Evolutionary conservation across 2,329 filamentous ascomycete genomes (phyloP).

Genomic region (Tolypocladium paradoxum): DNA sequence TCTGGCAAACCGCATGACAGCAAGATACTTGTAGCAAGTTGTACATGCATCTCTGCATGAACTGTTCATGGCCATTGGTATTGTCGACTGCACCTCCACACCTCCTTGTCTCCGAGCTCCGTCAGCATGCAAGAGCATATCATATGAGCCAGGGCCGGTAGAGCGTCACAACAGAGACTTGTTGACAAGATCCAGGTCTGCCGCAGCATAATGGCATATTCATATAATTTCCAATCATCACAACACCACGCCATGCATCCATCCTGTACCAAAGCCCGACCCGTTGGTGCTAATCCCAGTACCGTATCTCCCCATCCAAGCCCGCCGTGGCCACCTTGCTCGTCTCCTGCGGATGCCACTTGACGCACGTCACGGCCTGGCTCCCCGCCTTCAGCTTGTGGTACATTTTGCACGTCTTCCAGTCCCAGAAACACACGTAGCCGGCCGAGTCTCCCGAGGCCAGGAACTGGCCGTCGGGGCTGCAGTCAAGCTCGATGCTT

Average conservation of each 20-base stretch:
- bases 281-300: constrained; percentile 65
- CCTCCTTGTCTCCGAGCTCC: too few species aligned
- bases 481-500: constrained; percentile 79
- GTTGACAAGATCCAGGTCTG: too few species aligned
- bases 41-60: background rate
- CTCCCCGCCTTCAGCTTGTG: constrained; percentile 87
- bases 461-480: constrained; percentile 85
- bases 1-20: background rate
- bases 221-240: background rate
- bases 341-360: constrained; percentile 96
- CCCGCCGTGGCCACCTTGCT: constrained; percentile 90
- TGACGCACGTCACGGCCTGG: constrained; percentile 71
- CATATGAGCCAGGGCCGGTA: background rate
- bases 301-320: constrained; percentile 76
- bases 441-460: constrained; percentile 79
- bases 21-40: too few species aligned
- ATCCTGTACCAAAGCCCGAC: background rate
- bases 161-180: background rate
- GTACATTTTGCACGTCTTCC: constrained; percentile 99
- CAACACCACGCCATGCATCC: constrained; percentile 1
- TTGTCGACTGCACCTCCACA: too few species aligned
- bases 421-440: constrained; percentile 95
- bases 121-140: background rate
- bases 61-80: too few species aligned
- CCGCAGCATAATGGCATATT: background rate